Percentiles rank a stretch among this genome's conserved stretches.
These are phyloP conservation scores for Rosa lucieae DNA, from an alignment of 306 rosid species.

Conservation along the genomic window DNA sequence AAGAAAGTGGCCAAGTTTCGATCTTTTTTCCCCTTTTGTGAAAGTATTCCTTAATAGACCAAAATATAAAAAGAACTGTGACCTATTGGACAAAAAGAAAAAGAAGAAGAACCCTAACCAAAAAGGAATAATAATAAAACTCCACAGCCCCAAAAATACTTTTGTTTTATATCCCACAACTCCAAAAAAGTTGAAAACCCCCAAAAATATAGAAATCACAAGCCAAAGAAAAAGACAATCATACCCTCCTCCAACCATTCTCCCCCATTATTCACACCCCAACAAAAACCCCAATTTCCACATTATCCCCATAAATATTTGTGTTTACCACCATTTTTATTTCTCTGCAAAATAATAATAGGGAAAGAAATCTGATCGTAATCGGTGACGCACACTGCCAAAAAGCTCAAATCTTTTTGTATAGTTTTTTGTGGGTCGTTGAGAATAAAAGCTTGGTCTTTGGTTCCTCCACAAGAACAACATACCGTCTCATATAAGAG, in stretches of 20 bases:
- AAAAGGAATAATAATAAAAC: neutral
- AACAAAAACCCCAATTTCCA: neutral
- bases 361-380: slow-evolving; percentile 1
- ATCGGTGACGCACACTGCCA: slow-evolving; percentile 16
- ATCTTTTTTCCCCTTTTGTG: no score
- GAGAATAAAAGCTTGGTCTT: neutral
- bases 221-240: neutral
- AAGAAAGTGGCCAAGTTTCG: no score
- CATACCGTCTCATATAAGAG: neutral
- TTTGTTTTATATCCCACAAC: neutral
- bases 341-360: neutral
- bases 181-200: neutral
- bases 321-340: neutral
- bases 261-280: neutral
- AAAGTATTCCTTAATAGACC: no score
- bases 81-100: no score
- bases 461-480: neutral
- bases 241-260: neutral
- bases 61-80: no score
- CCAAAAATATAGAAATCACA: neutral
- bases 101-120: no score
- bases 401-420: no score
- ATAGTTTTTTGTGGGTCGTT: neutral
- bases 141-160: slow-evolving; percentile 2
- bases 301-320: neutral